phyloP scores from a whole-genome alignment of 2,329 filamentous ascomycete species.

The Trichoderma lentiforme region DNA sequence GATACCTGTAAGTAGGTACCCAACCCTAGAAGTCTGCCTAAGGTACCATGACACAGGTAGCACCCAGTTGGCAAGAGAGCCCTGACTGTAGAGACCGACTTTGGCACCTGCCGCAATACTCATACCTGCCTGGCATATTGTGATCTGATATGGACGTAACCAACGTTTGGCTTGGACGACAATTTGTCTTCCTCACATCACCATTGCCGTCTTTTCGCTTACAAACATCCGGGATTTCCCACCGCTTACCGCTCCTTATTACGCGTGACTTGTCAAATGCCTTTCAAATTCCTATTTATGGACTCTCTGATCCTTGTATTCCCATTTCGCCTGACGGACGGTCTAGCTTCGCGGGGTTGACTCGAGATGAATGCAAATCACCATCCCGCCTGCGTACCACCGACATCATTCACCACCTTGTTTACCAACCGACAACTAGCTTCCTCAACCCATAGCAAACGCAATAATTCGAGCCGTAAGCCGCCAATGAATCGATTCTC shows the following conservation, averaged over 20 bases:
- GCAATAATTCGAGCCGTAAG: background rate
- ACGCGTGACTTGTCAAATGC: background rate
- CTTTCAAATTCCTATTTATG: background rate
- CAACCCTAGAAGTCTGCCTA: too few relatives aligned
- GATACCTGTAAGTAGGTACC: too few relatives aligned
- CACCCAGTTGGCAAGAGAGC: too few relatives aligned
- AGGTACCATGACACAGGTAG: too few relatives aligned
- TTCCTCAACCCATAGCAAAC: background rate
- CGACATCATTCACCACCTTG: background rate
- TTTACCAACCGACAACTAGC: background rate
- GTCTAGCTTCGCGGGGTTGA: background rate
- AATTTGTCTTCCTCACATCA: background rate
- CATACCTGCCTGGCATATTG: too few relatives aligned
- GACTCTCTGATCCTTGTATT: background rate
- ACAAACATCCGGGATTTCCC: background rate
- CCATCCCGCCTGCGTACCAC: background rate
- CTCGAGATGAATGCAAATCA: slow-evolving; percentile 2
- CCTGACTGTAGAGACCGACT: too few relatives aligned
- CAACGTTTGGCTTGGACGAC: background rate
- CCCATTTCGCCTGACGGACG: background rate
- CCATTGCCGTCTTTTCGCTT: background rate
- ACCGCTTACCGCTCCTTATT: background rate
- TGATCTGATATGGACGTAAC: background rate
- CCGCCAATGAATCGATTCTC: background rate
- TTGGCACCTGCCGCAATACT: too few relatives aligned